Conservation (phyloP, 2,329 filamentous ascomycete genomes). For the Fusarium siculi region DNA sequence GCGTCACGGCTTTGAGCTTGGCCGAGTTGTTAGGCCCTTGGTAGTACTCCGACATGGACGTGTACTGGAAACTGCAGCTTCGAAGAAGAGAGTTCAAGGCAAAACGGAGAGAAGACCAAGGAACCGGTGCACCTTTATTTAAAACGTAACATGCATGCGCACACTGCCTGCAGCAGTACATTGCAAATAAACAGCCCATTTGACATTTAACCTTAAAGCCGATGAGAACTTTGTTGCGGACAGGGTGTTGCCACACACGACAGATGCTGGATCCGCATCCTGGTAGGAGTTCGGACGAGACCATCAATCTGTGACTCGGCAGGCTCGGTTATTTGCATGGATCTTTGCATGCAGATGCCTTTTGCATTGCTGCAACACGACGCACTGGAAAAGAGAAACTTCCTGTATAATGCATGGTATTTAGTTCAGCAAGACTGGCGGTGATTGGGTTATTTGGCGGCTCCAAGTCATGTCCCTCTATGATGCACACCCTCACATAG, state of each 20-base stretch:
- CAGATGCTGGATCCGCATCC: not conserved
- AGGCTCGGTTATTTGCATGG: not conserved
- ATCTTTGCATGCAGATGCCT: not conserved
- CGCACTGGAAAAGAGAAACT: not conserved
- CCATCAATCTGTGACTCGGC: not conserved
- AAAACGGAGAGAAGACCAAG: too few species aligned
- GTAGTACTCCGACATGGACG: not conserved
- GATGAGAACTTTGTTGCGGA: not conserved
- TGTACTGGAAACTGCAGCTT: not conserved
- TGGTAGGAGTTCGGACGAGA: not conserved
- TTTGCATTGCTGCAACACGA: not conserved
- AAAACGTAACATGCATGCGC: not conserved
- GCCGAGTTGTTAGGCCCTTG: slow-evolving; percentile 2
- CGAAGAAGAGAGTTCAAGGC: not conserved
- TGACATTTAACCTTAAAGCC: not conserved
- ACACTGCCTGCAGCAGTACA: too few species aligned
- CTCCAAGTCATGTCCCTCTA: too few species aligned
- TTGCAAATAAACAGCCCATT: not conserved
- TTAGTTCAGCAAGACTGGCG: not conserved
- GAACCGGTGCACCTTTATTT: not conserved
- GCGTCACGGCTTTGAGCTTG: slow-evolving; percentile 1
- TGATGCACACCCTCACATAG: not conserved
- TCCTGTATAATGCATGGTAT: not conserved
- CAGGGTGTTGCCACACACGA: not conserved
- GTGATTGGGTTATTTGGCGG: not conserved